Percentiles rank a stretch among this genome's conserved stretches.
These are phyloP conservation scores for Amaranthus cruentus DNA, from an alignment of 148 eudicot genomes.

Conservation along the genomic window DNA sequence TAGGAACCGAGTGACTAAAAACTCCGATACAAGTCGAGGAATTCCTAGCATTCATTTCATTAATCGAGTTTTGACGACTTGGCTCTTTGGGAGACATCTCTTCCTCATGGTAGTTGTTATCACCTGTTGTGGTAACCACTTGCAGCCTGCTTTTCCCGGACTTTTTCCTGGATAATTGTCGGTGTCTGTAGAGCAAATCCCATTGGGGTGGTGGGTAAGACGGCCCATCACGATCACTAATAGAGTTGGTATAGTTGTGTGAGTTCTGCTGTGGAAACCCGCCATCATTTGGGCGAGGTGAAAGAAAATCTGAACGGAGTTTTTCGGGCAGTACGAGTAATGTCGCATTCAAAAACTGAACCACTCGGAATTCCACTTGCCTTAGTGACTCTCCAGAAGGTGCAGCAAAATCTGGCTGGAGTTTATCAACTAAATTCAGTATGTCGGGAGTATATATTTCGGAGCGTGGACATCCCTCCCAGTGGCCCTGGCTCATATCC, in stretches of 20 bases:
- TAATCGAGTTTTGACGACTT: slow-evolving; percentile 32
- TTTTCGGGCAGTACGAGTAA: slow-evolving; percentile 66
- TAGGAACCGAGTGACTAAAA: slow-evolving; percentile 78
- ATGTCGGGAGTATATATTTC: slow-evolving; percentile 77
- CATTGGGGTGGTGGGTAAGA: slow-evolving; percentile 47
- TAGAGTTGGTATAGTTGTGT: slow-evolving; percentile 31
- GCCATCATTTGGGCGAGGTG: slow-evolving; percentile 62
- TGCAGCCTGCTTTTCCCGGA: slow-evolving; percentile 98
- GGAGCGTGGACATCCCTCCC: slow-evolving; percentile 87
- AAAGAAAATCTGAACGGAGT: slow-evolving; percentile 56
- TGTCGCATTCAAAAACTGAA: slow-evolving; percentile 70
- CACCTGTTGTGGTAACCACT: slow-evolving; percentile 71
- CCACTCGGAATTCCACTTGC: slow-evolving; percentile 91
- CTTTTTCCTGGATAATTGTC: slow-evolving; percentile 61
- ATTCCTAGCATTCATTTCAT: slow-evolving; percentile 35
- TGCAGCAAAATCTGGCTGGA: slow-evolving; percentile 84
- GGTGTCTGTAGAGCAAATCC: slow-evolving; percentile 71
- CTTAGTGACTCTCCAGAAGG: slow-evolving; percentile 96
- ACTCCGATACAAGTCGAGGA: slow-evolving; percentile 59
- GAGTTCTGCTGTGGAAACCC: slow-evolving; percentile 47
- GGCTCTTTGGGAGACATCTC: slow-evolving; percentile 76
- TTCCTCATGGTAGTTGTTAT: slow-evolving; percentile 65
- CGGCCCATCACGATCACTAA: slow-evolving; percentile 47
- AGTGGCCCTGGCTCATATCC: slow-evolving; percentile 91
- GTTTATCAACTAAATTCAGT: slow-evolving; percentile 48